These are phyloP conservation scores for Cnidoscolus chayamansa DNA, from an alignment of 441 rosid genomes.

Conservation along the genomic window DNA sequence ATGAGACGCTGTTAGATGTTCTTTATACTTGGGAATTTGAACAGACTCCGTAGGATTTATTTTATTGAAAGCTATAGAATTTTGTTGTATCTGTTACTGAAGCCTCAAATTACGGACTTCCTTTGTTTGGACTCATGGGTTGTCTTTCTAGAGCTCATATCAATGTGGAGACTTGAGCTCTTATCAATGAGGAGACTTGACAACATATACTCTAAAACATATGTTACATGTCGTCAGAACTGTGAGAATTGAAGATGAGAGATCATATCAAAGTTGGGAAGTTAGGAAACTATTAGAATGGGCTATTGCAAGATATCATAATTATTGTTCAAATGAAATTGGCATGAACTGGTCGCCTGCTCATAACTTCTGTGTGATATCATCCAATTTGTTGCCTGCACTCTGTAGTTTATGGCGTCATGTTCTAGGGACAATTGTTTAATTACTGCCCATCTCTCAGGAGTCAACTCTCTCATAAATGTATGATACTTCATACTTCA, in stretches of 20 bases:
- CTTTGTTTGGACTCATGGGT: conserved; percentile 2
- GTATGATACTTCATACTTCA: neutral
- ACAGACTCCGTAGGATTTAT: neutral
- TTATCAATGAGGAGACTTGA: neutral
- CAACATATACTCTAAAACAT: too few species aligned
- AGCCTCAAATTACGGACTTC: neutral
- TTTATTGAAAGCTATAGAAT: neutral
- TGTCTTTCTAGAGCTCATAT: conserved; percentile 7
- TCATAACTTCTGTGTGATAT: neutral
- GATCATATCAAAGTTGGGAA: neutral
- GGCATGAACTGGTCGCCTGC: neutral
- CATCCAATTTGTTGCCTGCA: neutral
- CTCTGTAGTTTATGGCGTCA: neutral
- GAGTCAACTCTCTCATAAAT: neutral
- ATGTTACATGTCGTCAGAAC: neutral
- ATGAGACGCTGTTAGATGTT: neutral
- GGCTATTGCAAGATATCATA: neutral
- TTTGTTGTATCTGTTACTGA: neutral
- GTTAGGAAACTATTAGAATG: neutral
- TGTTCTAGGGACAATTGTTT: neutral
- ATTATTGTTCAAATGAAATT: neutral
- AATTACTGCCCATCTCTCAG: neutral
- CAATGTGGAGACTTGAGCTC: neutral
- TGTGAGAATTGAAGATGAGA: neutral
- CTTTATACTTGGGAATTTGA: neutral